These are phyloP conservation scores for Malus domestica DNA, from an alignment of 306 rosid species.

Conservation along the genomic window ASM211411v1 NC_041804.1:3220501-3221000, in stretches of 20 bases:
- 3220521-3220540: conserved; percentile 75
- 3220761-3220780: conserved; percentile 88
- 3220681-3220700: conserved; percentile 80
- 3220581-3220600: conserved; percentile 86
- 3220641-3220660: conserved; percentile 81
- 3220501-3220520: conserved; percentile 61
- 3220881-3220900: conserved; percentile 86
- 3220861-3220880: conserved; percentile 58
- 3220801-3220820: background rate
- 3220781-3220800: background rate
- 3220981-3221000: conserved; percentile 37
- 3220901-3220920: conserved; percentile 88
- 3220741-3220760: conserved; percentile 60
- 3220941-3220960: conserved; percentile 98
- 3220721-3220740: conserved; percentile 84
- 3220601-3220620: conserved; percentile 84
- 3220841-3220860: background rate
- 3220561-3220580: conserved; percentile 89
- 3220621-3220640: conserved; percentile 80
- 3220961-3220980: conserved; percentile 58
- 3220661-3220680: conserved; percentile 83
- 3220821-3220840: background rate
- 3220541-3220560: conserved; percentile 85
- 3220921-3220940: conserved; percentile 94
- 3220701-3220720: conserved; percentile 96